phyloP scores from a whole-genome alignment of 495 filamentous ascomycete genomes.

The Clavariopsis aquatica region DNA sequence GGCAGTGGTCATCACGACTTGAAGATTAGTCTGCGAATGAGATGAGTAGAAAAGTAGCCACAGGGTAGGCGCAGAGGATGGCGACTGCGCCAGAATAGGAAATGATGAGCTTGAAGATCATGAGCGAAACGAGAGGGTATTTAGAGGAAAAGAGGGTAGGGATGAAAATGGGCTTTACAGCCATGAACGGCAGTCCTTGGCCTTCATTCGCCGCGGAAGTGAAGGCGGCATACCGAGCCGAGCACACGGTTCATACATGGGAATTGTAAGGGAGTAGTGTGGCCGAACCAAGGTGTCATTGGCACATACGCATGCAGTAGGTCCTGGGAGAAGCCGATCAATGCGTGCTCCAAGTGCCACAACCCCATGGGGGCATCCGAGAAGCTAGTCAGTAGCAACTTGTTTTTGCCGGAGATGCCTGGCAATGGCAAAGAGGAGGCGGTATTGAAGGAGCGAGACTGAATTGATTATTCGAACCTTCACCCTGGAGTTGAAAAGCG shows the following conservation, averaged over 20 bases:
- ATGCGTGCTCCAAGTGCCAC: not conserved
- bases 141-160: not conserved
- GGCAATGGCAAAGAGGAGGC: not conserved
- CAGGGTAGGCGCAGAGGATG: not conserved
- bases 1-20: constrained; percentile 17
- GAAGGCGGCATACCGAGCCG: not conserved
- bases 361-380: constrained; percentile 7
- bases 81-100: not conserved
- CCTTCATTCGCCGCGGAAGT: not conserved
- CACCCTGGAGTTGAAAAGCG: not conserved
- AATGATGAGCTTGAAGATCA: constrained; percentile 1
- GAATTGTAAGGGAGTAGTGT: not conserved
- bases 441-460: not conserved
- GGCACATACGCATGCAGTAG: not conserved
- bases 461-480: not conserved
- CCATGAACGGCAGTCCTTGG: not conserved
- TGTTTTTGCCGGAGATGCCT: not conserved
- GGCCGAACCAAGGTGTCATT: not conserved
- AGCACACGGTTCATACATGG: constrained; percentile 2
- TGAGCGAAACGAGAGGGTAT: not conserved
- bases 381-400: not conserved
- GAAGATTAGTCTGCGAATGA: not conserved
- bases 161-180: not conserved
- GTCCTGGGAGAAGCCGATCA: not conserved
- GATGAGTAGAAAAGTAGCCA: not conserved